phyloP scores from a whole-genome alignment of 495 filamentous ascomycete genomes.

The Jackrogersella multiformis region DNA sequence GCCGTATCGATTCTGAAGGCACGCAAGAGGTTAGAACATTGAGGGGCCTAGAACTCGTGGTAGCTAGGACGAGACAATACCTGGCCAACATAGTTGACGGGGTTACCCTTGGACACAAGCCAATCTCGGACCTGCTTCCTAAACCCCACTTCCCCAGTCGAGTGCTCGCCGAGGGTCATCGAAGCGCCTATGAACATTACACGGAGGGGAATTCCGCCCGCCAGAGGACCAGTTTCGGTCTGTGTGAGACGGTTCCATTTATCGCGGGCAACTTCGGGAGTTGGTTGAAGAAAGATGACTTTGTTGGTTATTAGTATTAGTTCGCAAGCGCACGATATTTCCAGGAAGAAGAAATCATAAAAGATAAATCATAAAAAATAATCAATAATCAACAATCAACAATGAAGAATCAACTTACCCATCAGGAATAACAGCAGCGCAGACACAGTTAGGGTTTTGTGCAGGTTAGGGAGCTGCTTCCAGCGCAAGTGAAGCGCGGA shows the following conservation, averaged over 20 bases:
- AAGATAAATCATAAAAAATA: too few relatives aligned
- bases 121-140: slow-evolving; percentile 55
- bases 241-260: slow-evolving; percentile 35
- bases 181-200: slow-evolving; percentile 67
- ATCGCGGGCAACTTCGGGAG: slow-evolving; percentile 30
- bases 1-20: slow-evolving; percentile 42
- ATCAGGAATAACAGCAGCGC: slow-evolving; percentile 19
- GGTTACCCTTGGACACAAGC: slow-evolving; percentile 47
- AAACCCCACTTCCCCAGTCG: slow-evolving; percentile 63
- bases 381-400: too few relatives aligned
- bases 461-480: slow-evolving; percentile 37
- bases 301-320: neutral
- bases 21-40: slow-evolving; percentile 26
- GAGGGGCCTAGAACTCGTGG: slow-evolving; percentile 3
- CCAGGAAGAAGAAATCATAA: neutral
- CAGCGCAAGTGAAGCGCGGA: slow-evolving; percentile 35
- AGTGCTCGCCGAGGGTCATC: slow-evolving; percentile 64
- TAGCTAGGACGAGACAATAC: slow-evolving; percentile 25
- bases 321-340: neutral
- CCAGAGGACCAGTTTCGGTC: slow-evolving; percentile 28
- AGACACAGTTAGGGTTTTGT: slow-evolving; percentile 27
- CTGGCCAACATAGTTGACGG: slow-evolving; percentile 48
- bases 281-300: slow-evolving; percentile 35
- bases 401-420: slow-evolving; percentile 6
- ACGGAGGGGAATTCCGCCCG: slow-evolving; percentile 52